Base-by-base conservation (phyloP, 768 basidiomycete genomes). In the Phylloporus sp. region DNA sequence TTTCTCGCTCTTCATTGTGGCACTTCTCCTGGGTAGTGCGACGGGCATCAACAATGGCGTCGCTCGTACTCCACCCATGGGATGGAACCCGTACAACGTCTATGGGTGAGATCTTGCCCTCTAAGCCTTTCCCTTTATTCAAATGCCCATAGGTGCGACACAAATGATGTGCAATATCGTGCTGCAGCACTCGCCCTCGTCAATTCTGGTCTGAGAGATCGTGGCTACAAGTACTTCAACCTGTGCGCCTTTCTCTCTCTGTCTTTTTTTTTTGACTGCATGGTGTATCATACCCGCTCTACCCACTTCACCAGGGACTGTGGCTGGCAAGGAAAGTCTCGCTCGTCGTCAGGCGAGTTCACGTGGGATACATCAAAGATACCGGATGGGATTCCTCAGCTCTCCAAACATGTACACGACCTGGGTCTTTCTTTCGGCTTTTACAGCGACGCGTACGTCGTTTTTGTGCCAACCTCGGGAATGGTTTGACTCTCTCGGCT, bases 41-140 rank as follows among this genome's bases (percentile, higher is more conserved):
- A 29, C 24, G 3, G 46, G 21, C 18, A 22, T 54, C 17, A 23
- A 54, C 6, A 54, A 54, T 34, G 53, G 53, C 15, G 38, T 45
- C 8, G 46, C 53, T 29, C 42, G 10, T 27, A 44, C 53, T 7
- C 53, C 53, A 17, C 38, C 53, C 5, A 53, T 52, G 50, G 53
- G 53, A 22, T 54, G 53, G 53, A 54, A 54, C 28, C 50, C 53
- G 33, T 54, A 52, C 20, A 54, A 52, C 18, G 53, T 42, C 8
- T 52, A 44, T 29, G 15, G n/a, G 53, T 54, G 11, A 33, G 53
- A 44, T 29, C 22, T 4, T 17, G 0, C 11, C 6, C 6, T 11
- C 39, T 20, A n/a, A n/a, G n/a, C 4, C 7, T 9, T 21, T 21
- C 21, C 4, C 6, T 29, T 34, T 4, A 46, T 2, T 11, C 9